Evolutionary conservation across 2,329 filamentous ascomycete genomes (phyloP), one percentile per base, ranked within the genome.

Genomic region (Claviceps pazoutovae): DNA sequence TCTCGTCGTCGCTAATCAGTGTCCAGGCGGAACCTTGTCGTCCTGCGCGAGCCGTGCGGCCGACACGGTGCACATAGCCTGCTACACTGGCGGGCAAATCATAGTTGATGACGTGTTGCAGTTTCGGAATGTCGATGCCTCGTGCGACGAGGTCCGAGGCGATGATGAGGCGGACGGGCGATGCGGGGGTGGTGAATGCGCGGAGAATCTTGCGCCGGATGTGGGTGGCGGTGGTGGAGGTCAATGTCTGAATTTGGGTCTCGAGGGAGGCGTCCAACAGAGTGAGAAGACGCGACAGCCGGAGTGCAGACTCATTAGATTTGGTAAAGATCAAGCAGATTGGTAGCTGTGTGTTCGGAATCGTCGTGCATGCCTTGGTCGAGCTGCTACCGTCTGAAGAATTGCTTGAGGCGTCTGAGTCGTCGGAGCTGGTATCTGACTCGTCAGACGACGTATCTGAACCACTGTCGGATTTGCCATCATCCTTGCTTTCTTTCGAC

Each of bases 61-160:
- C 91, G 1, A 96, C 88, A 42, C 93, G 84, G 65, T 97, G 93
- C 4, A 97, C 82, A 60, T 97, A 97, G 23, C 82, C 84, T 5
- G 84, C 85, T 37, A 89, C 72, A 61, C 84, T 90, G 4, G 81
- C 77, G 0, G 91, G 91, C 49, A 96, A 76, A 64, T 96, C 91
- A 71, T 97, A 97, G 70, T 95, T 96, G 67, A 97, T 74, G 46
- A 97, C 88, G 62, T 95, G 86, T 38, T 83, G 82, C 46, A 97
- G 77, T 46, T 79, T 76, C 1, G 81, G 79, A 13, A 95, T 75
- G 66, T 97, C 91, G 26, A 97, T 81, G 60, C 91, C 93, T 56
- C 91, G 86, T 2, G 89, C 88, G 1, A 93, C 88, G n/a, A 94
- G 84, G 64, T 97, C 91, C 0, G 93, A 95, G 1, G 90, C 89